A percentile compares a stretch with the other conserved stretches of the same genome.
phyloP scores from a whole-genome alignment of 108 stramenopile species.

The Pinguiococcus pyrenoidosus region DNA sequence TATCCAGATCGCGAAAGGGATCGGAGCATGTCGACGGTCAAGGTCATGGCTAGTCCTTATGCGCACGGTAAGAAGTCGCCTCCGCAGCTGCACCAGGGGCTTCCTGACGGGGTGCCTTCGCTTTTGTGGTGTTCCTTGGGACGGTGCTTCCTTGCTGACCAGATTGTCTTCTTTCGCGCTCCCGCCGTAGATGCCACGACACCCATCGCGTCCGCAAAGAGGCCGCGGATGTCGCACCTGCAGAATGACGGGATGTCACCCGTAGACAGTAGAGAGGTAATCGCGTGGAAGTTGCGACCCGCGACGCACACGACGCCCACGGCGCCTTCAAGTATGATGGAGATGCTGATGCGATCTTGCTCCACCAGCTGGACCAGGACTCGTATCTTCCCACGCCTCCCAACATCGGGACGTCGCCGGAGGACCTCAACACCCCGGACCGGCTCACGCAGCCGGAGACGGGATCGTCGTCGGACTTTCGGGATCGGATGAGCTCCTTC shows the following conservation, averaged over 20 bases:
- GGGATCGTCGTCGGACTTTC: not conserved
- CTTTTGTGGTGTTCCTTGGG: not conserved
- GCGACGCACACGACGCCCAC: not conserved
- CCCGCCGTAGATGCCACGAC: constrained; percentile 12
- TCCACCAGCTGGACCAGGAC: too few relatives aligned
- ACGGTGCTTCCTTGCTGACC: not conserved
- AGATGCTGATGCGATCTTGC: not conserved
- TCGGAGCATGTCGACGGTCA: too few relatives aligned
- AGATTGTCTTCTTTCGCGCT: not conserved
- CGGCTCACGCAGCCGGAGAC: not conserved
- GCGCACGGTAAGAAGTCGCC: too few relatives aligned
- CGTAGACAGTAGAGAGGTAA: not conserved
- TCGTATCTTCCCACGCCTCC: too few relatives aligned
- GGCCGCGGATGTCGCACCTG: constrained; percentile 3
- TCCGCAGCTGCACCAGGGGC: too few relatives aligned
- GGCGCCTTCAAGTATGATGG: not conserved
- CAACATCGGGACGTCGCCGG: not conserved
- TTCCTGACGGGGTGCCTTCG: too few relatives aligned
- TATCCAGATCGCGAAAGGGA: too few relatives aligned
- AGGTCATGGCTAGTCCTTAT: too few relatives aligned
- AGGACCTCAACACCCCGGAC: not conserved
- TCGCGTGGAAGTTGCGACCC: not conserved
- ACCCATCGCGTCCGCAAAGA: constrained; percentile 31
- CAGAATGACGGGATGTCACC: not conserved
- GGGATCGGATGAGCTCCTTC: not conserved